phyloP scores from a whole-genome alignment of 257 asterid genomes.

The Plantago ovata region DNA sequence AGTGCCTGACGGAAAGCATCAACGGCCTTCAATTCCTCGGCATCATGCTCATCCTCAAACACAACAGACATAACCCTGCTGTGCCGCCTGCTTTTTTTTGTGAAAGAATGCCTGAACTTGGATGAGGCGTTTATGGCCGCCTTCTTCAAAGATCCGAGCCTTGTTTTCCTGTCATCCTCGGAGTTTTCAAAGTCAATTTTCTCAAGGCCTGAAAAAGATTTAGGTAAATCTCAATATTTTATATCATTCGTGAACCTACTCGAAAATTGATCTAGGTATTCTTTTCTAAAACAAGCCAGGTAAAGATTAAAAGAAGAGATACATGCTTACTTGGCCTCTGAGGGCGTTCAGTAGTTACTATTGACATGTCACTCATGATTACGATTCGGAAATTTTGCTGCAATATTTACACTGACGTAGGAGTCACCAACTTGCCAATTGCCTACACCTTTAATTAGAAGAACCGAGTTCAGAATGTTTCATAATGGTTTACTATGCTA shows the following conservation, averaged over 20 bases:
- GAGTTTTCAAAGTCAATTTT: conserved; percentile 37
- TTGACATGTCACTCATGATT: conserved; percentile 62
- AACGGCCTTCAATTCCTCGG: conserved; percentile 53
- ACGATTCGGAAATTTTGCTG: conserved; percentile 13
- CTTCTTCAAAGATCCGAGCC: conserved; percentile 52
- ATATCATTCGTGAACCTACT: too few relatives aligned
- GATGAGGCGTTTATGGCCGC: conserved; percentile 51
- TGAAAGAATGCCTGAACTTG: conserved; percentile 50
- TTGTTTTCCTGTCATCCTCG: conserved; percentile 52
- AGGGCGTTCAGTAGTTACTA: conserved; percentile 57
- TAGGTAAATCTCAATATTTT: neutral
- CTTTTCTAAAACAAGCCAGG: too few relatives aligned
- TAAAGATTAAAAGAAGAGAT: neutral
- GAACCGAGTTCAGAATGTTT: neutral
- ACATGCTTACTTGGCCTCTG: conserved; percentile 53
- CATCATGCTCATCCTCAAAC: conserved; percentile 56
- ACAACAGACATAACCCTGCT: conserved; percentile 47
- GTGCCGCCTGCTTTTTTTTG: conserved; percentile 43
- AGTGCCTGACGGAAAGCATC: conserved; percentile 61
- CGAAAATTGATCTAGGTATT: neutral
- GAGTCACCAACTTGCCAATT: conserved; percentile 18
- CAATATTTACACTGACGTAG: neutral
- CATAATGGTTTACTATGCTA: too few relatives aligned
- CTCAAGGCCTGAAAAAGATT: conserved; percentile 29
- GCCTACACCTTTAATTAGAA: conserved; percentile 22